phyloP scores from a whole-genome alignment of 106 monocot genomes.

The Platanthera guangdongensis region DNA sequence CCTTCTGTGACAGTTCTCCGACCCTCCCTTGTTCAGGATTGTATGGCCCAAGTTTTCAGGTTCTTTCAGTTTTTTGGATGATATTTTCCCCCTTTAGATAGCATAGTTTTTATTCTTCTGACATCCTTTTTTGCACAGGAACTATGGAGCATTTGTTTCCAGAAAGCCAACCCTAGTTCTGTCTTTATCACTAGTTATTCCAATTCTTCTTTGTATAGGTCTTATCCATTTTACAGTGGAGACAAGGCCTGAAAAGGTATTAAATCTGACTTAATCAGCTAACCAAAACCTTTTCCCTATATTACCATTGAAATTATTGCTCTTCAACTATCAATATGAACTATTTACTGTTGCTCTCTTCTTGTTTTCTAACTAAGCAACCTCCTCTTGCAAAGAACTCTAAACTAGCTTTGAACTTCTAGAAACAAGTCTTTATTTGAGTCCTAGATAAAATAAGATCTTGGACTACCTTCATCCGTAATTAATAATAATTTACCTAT shows the following conservation, averaged over 20 bases:
- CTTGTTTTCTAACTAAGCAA: background rate
- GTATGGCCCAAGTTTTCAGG: conserved; percentile 78
- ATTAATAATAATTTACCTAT: background rate
- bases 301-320: background rate
- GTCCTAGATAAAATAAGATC: background rate
- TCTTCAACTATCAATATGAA: background rate
- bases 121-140: conserved; percentile 33
- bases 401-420: background rate
- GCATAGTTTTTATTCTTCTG: background rate
- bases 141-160: conserved; percentile 65
- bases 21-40: conserved; percentile 55
- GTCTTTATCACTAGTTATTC: conserved; percentile 58
- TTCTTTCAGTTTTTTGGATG: conserved; percentile 7
- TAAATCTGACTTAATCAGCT: background rate
- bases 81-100: background rate
- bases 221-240: conserved; percentile 75
- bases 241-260: conserved; percentile 93
- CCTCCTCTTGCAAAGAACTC: background rate
- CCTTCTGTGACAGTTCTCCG: conserved; percentile 12
- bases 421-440: background rate
- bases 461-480: background rate
- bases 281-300: background rate
- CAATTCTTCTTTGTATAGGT: conserved; percentile 69
- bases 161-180: conserved; percentile 63
- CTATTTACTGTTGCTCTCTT: no score